phyloP scores from a whole-genome alignment of 352 stramenopile species.

The Globisporangium barbulae region DNA sequence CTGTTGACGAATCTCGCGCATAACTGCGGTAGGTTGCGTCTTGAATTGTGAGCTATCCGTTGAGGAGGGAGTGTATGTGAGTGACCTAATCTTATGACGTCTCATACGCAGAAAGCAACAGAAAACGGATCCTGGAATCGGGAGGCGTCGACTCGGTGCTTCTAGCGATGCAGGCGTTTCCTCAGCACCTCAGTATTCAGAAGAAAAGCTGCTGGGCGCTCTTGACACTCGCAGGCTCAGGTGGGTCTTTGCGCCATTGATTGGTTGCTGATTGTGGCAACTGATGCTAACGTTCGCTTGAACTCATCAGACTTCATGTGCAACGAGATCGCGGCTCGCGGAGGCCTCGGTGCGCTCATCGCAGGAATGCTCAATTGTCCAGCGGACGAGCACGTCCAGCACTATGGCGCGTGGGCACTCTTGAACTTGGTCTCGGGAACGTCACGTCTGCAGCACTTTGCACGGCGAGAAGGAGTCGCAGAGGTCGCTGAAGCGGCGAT shows the following conservation, averaged over 20 bases:
- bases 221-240: conserved; percentile 73
- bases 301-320: conserved; percentile 60
- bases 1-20: conserved; percentile 86
- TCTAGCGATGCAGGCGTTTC: conserved; percentile 82
- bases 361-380: conserved; percentile 77
- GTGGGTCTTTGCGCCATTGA: conserved; percentile 20
- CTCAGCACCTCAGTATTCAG: conserved; percentile 64
- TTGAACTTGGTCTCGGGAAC: conserved; percentile 65
- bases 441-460: conserved; percentile 48
- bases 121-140: conserved; percentile 60
- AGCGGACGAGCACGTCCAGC: conserved; percentile 50
- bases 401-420: conserved; percentile 66
- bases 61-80: no score
- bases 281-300: neutral
- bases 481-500: conserved; percentile 79
- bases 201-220: conserved; percentile 83
- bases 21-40: conserved; percentile 58
- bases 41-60: no score
- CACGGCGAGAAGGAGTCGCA: conserved; percentile 58
- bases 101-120: conserved; percentile 89
- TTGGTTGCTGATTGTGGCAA: neutral
- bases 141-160: conserved; percentile 81
- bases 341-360: conserved; percentile 62
- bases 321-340: conserved; percentile 52
- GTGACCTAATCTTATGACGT: no score